phyloP scores from a whole-genome alignment of 768 basidiomycete genomes.

The Hirschioporus abietinus region DNA sequence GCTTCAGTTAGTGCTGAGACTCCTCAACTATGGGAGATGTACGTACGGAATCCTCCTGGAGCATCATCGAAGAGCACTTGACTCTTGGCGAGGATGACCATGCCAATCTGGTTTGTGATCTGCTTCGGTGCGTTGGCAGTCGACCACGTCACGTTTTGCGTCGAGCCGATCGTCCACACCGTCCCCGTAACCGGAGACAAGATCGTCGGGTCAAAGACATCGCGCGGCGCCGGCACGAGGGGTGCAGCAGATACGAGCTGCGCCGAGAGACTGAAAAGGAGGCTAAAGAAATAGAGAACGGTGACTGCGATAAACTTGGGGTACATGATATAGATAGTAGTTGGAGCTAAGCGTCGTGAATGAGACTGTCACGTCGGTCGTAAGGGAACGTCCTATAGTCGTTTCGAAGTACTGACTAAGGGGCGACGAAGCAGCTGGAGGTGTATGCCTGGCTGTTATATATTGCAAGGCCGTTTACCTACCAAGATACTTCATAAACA shows the following conservation, averaged over 20 bases:
- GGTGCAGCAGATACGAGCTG: conserved; percentile 27
- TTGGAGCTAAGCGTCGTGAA: background rate
- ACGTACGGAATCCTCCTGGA: conserved; percentile 19
- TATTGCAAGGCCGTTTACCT: no score
- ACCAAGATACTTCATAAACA: no score
- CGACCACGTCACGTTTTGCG: conserved; percentile 47
- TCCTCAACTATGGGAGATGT: background rate
- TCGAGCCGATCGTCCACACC: conserved; percentile 40
- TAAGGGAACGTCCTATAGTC: background rate
- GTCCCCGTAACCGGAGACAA: conserved; percentile 35
- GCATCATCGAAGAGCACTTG: conserved; percentile 25
- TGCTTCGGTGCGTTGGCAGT: conserved; percentile 31
- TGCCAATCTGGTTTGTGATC: conserved; percentile 40
- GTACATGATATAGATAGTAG: background rate
- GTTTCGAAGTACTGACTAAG: background rate
- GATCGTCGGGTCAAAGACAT: conserved; percentile 45
- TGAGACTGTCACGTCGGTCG: no score
- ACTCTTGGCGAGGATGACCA: conserved; percentile 30
- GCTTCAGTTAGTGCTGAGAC: background rate
- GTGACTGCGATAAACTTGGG: background rate
- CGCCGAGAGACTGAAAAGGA: conserved; percentile 18
- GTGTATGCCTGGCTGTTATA: no score
- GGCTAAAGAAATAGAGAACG: conserved; percentile 9
- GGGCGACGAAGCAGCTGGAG: no score
- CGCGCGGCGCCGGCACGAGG: conserved; percentile 25